Percentiles rank a stretch among this genome's conserved stretches.
Evolutionary conservation across 345 rosid genomes (phyloP).

Genomic region (Raphanus sativus): DNA sequence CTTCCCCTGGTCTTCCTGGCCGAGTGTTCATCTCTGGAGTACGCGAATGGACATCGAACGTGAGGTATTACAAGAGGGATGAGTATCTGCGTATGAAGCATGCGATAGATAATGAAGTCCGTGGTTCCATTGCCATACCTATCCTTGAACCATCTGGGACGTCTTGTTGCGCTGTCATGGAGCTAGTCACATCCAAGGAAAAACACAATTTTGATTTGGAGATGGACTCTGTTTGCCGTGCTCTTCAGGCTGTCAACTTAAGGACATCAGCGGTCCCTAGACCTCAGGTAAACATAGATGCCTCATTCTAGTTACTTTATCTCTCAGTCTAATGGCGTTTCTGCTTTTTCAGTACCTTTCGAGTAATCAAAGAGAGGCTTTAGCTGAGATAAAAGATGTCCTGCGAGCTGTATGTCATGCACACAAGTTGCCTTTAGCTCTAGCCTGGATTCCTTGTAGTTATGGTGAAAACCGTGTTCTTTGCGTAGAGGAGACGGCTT

Average conservation of each 20-base stretch:
- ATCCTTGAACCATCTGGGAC: conserved; percentile 49
- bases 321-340: conserved; percentile 13
- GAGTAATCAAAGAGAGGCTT: conserved; percentile 63
- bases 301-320: not conserved
- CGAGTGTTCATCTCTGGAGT: conserved; percentile 78
- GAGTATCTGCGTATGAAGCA: conserved; percentile 72
- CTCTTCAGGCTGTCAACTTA: conserved; percentile 87
- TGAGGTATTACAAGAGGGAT: conserved; percentile 55
- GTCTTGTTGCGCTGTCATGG: conserved; percentile 80
- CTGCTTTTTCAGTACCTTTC: conserved; percentile 63
- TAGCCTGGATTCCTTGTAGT: conserved; percentile 83
- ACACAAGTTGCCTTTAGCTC: conserved; percentile 79
- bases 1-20: conserved; percentile 78
- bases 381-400: conserved; percentile 83
- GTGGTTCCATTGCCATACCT: conserved; percentile 83
- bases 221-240: conserved; percentile 64
- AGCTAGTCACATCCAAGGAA: conserved; percentile 78
- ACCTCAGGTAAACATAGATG: conserved; percentile 42
- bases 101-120: conserved; percentile 67
- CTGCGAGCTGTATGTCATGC: conserved; percentile 86
- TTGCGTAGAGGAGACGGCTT: conserved; percentile 68
- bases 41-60: conserved; percentile 92
- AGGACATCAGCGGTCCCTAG: conserved; percentile 55
- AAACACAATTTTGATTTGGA: conserved; percentile 73
- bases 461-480: conserved; percentile 51